These are phyloP conservation scores for Auxenochlorella pyrenoidosa DNA, from an alignment of 139 green algal genomes.

Conservation along the genomic window DNA sequence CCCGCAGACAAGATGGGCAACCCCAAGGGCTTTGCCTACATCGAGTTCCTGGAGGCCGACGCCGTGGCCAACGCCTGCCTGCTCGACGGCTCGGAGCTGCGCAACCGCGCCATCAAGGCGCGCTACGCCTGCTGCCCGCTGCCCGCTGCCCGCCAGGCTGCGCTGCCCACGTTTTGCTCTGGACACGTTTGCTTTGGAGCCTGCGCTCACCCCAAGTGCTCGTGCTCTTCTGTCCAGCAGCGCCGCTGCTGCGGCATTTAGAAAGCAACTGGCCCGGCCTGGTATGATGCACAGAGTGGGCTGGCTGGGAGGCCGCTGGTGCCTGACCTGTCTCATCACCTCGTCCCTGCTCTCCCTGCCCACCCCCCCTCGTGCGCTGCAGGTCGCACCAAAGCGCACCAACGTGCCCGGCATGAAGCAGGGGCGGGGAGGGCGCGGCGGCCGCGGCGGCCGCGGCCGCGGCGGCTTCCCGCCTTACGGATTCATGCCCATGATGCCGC, in stretches of 20 bases:
- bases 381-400: constrained; percentile 93
- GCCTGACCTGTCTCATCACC: too few species aligned
- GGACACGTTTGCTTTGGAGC: too few species aligned
- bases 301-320: too few species aligned
- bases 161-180: too few species aligned
- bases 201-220: too few species aligned
- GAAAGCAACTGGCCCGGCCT: too few species aligned
- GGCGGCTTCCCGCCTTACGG: constrained; percentile 16
- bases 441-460: constrained; percentile 51
- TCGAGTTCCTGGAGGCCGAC: constrained; percentile 98
- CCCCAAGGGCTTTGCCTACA: constrained; percentile 97
- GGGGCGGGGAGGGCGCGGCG: constrained; percentile 27
- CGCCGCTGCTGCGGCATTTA: too few species aligned
- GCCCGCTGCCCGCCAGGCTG: not conserved
- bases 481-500: constrained; percentile 53
- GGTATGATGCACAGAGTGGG: too few species aligned
- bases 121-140: not conserved
- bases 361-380: not conserved
- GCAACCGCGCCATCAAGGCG: constrained; percentile 21
- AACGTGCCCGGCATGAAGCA: constrained; percentile 95
- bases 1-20: constrained; percentile 87
- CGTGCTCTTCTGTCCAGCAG: too few species aligned
- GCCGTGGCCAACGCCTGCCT: constrained; percentile 90
- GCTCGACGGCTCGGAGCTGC: constrained; percentile 54
- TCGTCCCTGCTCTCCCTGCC: too few species aligned